These are phyloP conservation scores for Pulveroboletus sp. DNA, from an alignment of 768 basidiomycete genomes.

Conservation along the genomic window DNA sequence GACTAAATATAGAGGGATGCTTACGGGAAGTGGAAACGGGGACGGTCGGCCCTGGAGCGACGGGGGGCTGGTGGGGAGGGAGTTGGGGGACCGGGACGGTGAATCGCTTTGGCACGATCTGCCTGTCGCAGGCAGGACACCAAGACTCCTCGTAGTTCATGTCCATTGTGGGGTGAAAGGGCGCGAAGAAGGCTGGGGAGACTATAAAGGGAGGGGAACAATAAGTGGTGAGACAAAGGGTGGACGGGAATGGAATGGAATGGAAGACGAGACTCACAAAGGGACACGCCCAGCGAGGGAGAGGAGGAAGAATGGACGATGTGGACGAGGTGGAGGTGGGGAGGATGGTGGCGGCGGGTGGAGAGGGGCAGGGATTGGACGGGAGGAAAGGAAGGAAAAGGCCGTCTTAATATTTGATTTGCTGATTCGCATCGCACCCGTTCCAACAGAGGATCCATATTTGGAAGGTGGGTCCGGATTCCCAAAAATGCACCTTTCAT, in stretches of 20 bases:
- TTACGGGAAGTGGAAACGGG: slow-evolving; percentile 39
- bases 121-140: slow-evolving; percentile 77
- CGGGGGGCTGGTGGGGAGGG: slow-evolving; percentile 14
- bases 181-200: not conserved
- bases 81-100: slow-evolving; percentile 41
- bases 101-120: slow-evolving; percentile 74
- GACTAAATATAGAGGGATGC: slow-evolving; percentile 9
- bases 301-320: too few relatives aligned
- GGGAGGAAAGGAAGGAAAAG: slow-evolving; percentile 20
- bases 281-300: too few relatives aligned
- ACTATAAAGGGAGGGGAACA: slow-evolving; percentile 9
- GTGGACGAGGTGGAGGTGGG: not conserved
- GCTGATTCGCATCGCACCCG: slow-evolving; percentile 33
- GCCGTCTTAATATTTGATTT: slow-evolving; percentile 38
- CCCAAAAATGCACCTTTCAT: slow-evolving; percentile 22
- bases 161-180: slow-evolving; percentile 23
- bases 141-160: slow-evolving; percentile 61
- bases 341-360: slow-evolving; percentile 20
- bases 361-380: slow-evolving; percentile 24
- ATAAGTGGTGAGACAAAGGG: slow-evolving; percentile 18
- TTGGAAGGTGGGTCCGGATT: slow-evolving; percentile 19
- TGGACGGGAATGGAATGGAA: not conserved
- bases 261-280: slow-evolving; percentile 9
- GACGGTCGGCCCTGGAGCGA: slow-evolving; percentile 30
- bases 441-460: slow-evolving; percentile 17